Conservation (phyloP, 78 protist species). For the Planoprotostelium fungivorum region DNA sequence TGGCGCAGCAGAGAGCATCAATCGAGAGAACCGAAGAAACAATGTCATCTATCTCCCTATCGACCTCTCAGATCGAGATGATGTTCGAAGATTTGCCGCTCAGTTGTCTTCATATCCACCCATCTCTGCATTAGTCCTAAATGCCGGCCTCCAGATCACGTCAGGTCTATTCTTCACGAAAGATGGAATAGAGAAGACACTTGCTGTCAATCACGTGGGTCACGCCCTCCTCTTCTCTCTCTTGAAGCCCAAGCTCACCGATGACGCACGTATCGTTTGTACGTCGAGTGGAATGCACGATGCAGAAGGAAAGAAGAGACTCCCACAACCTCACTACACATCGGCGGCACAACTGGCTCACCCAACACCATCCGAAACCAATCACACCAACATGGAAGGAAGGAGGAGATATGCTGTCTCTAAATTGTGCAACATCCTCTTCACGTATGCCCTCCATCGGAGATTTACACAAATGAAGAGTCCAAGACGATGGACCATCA, state of each 20-base stretch:
- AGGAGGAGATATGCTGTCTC: background rate
- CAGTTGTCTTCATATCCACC: background rate
- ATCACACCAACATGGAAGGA: background rate
- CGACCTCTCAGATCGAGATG: background rate
- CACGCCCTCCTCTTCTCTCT: background rate
- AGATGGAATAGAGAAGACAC: background rate
- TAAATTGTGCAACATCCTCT: background rate
- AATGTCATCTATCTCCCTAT: background rate
- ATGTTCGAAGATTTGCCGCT: background rate
- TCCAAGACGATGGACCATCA: background rate
- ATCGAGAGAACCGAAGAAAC: background rate
- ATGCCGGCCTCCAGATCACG: background rate
- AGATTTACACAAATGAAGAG: background rate
- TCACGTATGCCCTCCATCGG: background rate
- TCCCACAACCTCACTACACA: background rate
- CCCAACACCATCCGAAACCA: background rate
- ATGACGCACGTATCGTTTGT: background rate
- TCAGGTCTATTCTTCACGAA: background rate
- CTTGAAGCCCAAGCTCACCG: background rate
- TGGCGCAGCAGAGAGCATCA: background rate
- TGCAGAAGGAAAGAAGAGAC: background rate
- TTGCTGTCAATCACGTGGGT: background rate
- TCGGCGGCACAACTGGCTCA: background rate
- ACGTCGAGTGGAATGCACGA: background rate
- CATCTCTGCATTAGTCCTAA: background rate